Evolutionary conservation across 2,329 filamentous ascomycete genomes (phyloP).

Genomic region (Pyrenophora tritici-repentis): DNA sequence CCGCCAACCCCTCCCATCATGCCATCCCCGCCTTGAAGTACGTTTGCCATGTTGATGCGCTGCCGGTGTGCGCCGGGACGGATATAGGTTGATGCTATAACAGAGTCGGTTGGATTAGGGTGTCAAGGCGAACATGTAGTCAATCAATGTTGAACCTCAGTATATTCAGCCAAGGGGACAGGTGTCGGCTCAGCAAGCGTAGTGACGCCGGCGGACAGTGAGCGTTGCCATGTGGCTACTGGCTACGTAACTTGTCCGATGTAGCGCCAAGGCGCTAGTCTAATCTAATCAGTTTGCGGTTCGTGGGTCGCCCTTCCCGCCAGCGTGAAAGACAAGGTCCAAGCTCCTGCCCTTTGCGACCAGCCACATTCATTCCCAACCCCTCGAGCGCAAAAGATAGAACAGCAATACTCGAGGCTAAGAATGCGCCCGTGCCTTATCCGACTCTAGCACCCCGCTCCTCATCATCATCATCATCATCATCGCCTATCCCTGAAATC

Average conservation of each 20-base stretch:
- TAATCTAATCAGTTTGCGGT: constrained; percentile 6
- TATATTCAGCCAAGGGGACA: constrained; percentile 14
- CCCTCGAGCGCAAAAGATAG: constrained; percentile 20
- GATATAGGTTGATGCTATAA: neutral
- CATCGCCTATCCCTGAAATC: constrained; percentile 7
- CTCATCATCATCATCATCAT: neutral
- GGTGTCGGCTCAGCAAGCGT: constrained; percentile 9
- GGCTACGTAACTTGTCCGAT: constrained; percentile 39
- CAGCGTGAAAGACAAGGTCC: neutral
- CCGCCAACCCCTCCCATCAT: constrained; percentile 60
- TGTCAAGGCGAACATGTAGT: neutral
- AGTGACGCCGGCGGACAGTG: constrained; percentile 2
- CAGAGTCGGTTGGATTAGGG: neutral
- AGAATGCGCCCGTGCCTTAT: constrained; percentile 18
- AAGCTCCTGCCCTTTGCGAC: constrained; percentile 14
- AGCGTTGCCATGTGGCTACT: constrained; percentile 31
- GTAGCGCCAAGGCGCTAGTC: constrained; percentile 18
- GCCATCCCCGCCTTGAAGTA: constrained; percentile 49
- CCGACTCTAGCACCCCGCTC: constrained; percentile 10
- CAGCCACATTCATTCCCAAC: constrained; percentile 35
- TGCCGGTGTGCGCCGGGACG: neutral
- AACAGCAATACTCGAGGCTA: constrained; percentile 10
- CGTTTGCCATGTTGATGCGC: constrained; percentile 50
- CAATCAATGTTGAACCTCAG: neutral
- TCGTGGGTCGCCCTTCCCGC: constrained; percentile 1